Evolutionary conservation across 495 filamentous ascomycete genomes (phyloP), one percentile per base, ranked within the genome.

Genomic region (Aspergillus coremiiformis): DNA sequence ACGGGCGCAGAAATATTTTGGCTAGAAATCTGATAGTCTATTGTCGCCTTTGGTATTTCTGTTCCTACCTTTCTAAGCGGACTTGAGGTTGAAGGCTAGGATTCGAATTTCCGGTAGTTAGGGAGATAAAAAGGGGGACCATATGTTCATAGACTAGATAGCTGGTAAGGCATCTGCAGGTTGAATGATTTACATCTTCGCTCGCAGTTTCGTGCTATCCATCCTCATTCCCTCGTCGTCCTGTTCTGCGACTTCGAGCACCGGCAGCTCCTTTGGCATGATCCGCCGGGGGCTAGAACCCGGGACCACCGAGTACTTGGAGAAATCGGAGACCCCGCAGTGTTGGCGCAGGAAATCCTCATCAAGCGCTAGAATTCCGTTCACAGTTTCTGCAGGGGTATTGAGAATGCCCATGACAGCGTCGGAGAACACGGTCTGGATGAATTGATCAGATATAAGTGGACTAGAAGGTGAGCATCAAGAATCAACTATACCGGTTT

Each of bases 291-390:
- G 88, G 0, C 35, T 64, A 0, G 79, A 59, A 0, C 87, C 89
- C 0, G 77, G 71, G 0, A 93, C 74, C 0, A 92, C 66, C 4
- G 78, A 76, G 62, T 94, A 95, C 53, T 80, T 78, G 0, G 79
- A 79, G 62, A 95, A 93, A 65, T 95, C 86, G 0, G 71, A 74
- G 4, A 91, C 71, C 1, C 82, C 80, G n/a, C 57, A 71, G 42
- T 83, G 67, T 22, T 77, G 68, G 20, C 86, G 73, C 23, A 95
- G 74, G 57, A 90, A 92, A 62, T 95, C 89, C 61, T 95, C 89
- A 55, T 95, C 89, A 1, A 90, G 79, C 32, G 82, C 74, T 4
- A 92, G 66, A 8, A 81, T 68, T 0, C 89, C 89, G 60, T 89
- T 94, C 17, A 94, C 82, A 10, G 49, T 63, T 3, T 67, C 29